A percentile compares a stretch with the other conserved stretches of the same genome.
Conservation (phyloP, 441 rosid species). For the Mallotus japonicus region DNA sequence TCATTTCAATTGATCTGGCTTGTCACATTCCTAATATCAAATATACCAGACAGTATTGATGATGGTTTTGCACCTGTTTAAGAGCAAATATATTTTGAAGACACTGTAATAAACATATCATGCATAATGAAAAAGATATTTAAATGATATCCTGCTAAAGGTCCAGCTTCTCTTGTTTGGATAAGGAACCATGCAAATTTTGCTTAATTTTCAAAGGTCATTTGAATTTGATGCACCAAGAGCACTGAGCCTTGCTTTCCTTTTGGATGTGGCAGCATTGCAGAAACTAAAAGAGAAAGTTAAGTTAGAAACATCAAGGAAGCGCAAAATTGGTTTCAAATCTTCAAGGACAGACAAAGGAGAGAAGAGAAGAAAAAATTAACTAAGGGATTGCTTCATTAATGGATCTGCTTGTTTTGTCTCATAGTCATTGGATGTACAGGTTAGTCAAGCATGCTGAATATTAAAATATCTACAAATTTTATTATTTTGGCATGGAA, state of each 20-base stretch:
- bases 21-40: no score
- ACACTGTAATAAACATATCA: no score
- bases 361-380: constrained; percentile 15
- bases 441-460: constrained; percentile 13
- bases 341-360: constrained; percentile 34
- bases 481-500: neutral
- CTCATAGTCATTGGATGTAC: neutral
- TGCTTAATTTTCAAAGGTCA: no score
- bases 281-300: constrained; percentile 69
- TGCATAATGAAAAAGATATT: no score
- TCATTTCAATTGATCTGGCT: neutral
- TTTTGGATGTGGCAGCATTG: constrained; percentile 47
- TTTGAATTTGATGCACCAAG: neutral
- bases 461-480: neutral
- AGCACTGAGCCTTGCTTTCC: constrained; percentile 9
- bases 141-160: no score
- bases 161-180: no score
- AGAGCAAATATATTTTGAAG: no score
- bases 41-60: no score
- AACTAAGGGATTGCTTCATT: constrained; percentile 2
- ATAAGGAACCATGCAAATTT: no score
- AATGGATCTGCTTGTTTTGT: neutral
- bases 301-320: constrained; percentile 62
- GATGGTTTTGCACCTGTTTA: no score
- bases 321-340: constrained; percentile 47